A percentile compares a stretch with the other conserved stretches of the same genome.
Evolutionary conservation across 371 early-diverging fungal genomes (phyloP).

Genomic region (Dinochytrium kinnereticum): DNA sequence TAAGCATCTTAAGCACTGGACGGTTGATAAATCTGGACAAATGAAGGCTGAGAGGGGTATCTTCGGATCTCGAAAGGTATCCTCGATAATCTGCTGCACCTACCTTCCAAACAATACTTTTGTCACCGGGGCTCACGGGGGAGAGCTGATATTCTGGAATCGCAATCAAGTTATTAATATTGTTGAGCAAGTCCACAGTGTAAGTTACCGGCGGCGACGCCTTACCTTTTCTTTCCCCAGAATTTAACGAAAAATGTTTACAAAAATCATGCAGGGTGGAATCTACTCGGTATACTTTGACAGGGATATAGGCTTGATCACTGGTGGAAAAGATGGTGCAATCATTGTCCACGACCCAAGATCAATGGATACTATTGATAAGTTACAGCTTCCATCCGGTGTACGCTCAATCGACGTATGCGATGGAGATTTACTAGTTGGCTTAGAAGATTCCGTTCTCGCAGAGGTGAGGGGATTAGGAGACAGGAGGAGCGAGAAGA

Average conservation of each 20-base stretch:
- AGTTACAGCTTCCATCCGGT: conserved; percentile 22
- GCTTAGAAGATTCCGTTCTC: conserved; percentile 38
- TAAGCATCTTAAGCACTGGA: conserved; percentile 36
- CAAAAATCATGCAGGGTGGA: conserved; percentile 15
- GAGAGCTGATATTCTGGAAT: conserved; percentile 36
- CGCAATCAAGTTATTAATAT: conserved; percentile 22
- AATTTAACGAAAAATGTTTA: conserved; percentile 11
- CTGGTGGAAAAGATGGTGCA: conserved; percentile 35
- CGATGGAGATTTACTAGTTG: conserved; percentile 27
- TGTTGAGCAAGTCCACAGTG: conserved; percentile 27
- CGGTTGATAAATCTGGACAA: conserved; percentile 8
- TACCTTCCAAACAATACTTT: conserved; percentile 28
- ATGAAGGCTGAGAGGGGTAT: conserved; percentile 26
- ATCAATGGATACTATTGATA: conserved; percentile 9
- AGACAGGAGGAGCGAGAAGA: not conserved
- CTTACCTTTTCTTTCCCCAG: not conserved
- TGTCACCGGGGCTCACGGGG: conserved; percentile 34
- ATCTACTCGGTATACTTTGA: conserved; percentile 17
- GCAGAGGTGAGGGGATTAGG: conserved; percentile 26
- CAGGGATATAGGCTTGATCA: conserved; percentile 18
- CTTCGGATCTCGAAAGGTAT: conserved; percentile 25
- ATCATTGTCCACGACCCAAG: conserved; percentile 28
- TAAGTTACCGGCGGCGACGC: conserved; percentile 4
- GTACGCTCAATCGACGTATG: conserved; percentile 25
- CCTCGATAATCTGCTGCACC: conserved; percentile 32